Percentiles rank a stretch among this genome's conserved stretches.
Conservation (phyloP, 345 rosid species). For the Dimocarpus longan region DNA sequence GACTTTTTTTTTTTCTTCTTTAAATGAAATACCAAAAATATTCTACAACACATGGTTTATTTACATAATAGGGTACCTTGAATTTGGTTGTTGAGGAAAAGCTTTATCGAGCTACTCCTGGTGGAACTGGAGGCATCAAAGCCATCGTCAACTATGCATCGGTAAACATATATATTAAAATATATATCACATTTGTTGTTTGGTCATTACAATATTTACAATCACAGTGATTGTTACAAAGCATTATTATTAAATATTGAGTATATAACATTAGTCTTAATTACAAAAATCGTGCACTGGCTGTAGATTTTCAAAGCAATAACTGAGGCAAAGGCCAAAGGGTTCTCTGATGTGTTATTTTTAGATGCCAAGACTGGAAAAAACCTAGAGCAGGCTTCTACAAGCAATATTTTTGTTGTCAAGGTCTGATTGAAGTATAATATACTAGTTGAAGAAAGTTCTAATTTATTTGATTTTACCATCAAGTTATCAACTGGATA, state of each 20-base stretch:
- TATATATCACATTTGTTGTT: no score
- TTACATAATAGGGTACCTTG: conserved; percentile 32
- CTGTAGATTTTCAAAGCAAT: conserved; percentile 47
- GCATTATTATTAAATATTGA: no score
- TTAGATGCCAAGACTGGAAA: conserved; percentile 58
- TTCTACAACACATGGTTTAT: background rate
- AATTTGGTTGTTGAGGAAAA: conserved; percentile 52
- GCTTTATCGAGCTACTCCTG: conserved; percentile 45
- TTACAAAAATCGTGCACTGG: no score
- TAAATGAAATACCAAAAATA: background rate
- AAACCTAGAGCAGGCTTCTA: conserved; percentile 64
- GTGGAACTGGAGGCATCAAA: conserved; percentile 72
- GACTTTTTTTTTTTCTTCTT: background rate
- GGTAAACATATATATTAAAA: conserved; percentile 28
- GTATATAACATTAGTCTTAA: no score
- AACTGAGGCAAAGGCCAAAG: conserved; percentile 57
- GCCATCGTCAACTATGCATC: conserved; percentile 65
- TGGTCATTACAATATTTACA: no score
- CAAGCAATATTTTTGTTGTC: conserved; percentile 58
- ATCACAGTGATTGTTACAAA: no score
- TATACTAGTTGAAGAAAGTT: background rate
- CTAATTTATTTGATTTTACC: background rate
- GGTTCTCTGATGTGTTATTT: conserved; percentile 64
- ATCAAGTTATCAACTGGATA: background rate
- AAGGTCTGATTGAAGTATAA: conserved; percentile 40